Evolutionary conservation across 2,329 filamentous ascomycete species (phyloP).

Genomic region (Sporothrix globosa): DNA sequence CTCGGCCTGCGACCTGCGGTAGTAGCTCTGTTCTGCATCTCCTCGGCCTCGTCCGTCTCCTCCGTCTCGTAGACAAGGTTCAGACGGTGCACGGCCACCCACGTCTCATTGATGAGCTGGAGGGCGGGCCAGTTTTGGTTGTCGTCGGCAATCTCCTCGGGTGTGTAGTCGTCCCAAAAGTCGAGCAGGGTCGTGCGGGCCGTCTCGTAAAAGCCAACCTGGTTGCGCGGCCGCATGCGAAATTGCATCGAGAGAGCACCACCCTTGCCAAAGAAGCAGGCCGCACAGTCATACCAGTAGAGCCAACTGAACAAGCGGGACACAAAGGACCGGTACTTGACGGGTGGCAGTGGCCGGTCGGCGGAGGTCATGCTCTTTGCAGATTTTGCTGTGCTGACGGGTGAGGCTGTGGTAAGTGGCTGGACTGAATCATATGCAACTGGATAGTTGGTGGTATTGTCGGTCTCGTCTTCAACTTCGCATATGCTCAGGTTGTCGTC

Average conservation of each 20-base stretch:
- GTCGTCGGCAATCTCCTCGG: constrained; percentile 31
- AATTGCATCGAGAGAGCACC: constrained; percentile 17
- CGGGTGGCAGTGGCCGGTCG: constrained; percentile 22
- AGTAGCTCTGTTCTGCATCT: neutral
- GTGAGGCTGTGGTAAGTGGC: neutral
- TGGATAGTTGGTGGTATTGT: neutral
- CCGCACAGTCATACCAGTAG: constrained; percentile 27
- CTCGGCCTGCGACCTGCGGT: neutral
- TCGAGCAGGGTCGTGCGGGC: constrained; percentile 28
- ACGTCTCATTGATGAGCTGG: constrained; percentile 29
- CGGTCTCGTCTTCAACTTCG: neutral
- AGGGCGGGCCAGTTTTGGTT: constrained; percentile 29
- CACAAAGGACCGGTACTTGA: constrained; percentile 27
- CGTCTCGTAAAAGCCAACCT: constrained; percentile 20
- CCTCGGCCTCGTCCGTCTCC: neutral
- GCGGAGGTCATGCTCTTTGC: neutral
- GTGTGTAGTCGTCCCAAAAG: constrained; percentile 30
- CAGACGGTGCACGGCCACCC: constrained; percentile 27
- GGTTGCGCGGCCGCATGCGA: constrained; percentile 6
- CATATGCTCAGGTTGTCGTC: neutral
- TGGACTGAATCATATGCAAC: neutral
- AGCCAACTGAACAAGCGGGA: constrained; percentile 30
- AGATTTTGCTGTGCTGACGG: neutral
- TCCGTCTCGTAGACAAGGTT: constrained; percentile 6
- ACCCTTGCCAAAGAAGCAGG: constrained; percentile 27